Conservation (phyloP, 805 yeast genomes). For the Candida odintsovae region DNA sequence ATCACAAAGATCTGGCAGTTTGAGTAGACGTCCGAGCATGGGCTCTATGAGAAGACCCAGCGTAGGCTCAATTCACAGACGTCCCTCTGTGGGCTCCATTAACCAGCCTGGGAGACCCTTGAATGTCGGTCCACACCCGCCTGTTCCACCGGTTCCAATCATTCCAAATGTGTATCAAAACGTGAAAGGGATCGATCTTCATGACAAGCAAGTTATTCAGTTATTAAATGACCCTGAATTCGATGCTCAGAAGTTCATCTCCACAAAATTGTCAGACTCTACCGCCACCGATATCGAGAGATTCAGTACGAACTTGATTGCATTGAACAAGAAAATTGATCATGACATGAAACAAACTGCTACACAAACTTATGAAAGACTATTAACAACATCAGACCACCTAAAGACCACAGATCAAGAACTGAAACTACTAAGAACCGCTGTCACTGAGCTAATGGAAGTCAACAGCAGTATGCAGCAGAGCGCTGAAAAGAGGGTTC, state of each 20-base stretch:
- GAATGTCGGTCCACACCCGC: background rate
- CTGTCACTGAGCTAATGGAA: conserved; percentile 53
- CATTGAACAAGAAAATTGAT: conserved; percentile 44
- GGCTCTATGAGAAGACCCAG: background rate
- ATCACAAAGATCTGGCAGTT: background rate
- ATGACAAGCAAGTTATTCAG: conserved; percentile 24
- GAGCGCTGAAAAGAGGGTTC: conserved; percentile 53
- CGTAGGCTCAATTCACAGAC: background rate
- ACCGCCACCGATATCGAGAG: conserved; percentile 69
- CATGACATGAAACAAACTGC: conserved; percentile 54
- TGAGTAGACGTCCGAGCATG: background rate
- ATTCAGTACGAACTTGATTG: conserved; percentile 49
- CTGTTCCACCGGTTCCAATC: conserved; percentile 6
- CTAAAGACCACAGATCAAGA: conserved; percentile 60
- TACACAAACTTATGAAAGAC: conserved; percentile 56
- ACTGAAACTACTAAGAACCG: conserved; percentile 52
- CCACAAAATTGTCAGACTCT: conserved; percentile 50
- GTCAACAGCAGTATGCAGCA: conserved; percentile 55
- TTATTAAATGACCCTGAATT: conserved; percentile 36
- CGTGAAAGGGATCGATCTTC: conserved; percentile 12
- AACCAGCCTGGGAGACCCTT: background rate
- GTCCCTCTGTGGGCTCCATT: background rate
- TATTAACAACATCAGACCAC: conserved; percentile 53
- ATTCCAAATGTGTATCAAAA: conserved; percentile 2
- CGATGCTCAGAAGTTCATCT: conserved; percentile 44